Evolutionary conservation across 176 grass and related monocot species (phyloP).

Genomic region (Eragrostis nindensis): DNA sequence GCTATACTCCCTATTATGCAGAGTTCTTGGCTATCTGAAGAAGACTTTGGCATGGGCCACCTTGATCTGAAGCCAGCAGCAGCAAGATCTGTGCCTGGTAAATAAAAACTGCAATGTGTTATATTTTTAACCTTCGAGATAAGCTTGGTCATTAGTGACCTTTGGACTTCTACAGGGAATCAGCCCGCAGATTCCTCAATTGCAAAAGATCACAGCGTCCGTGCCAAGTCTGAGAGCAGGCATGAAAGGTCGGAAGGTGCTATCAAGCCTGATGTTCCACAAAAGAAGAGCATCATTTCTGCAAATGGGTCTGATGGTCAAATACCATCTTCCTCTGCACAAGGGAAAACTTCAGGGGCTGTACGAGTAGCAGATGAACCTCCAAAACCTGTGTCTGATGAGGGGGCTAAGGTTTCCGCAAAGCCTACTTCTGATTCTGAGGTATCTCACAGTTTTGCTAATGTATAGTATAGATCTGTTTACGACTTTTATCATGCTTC

Average conservation of each 20-base stretch:
- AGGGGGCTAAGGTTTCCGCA: constrained; percentile 54
- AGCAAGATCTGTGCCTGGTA: constrained; percentile 72
- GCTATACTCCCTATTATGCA: constrained; percentile 46
- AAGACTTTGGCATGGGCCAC: constrained; percentile 93
- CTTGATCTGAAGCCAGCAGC: constrained; percentile 77
- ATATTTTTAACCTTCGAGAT: constrained; percentile 15
- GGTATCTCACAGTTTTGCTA: constrained; percentile 49
- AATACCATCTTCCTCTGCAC: constrained; percentile 47
- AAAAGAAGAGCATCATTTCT: constrained; percentile 57
- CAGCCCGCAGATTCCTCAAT: constrained; percentile 53
- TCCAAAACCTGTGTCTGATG: constrained; percentile 60
- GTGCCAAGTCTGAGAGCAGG: constrained; percentile 74
- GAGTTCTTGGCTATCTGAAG: constrained; percentile 97
- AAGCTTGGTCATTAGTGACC: constrained; percentile 30
- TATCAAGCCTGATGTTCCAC: constrained; percentile 59
- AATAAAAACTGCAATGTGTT: constrained; percentile 29
- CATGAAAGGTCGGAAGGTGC: constrained; percentile 75
- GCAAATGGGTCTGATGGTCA: constrained; percentile 66
- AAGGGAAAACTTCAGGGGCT: constrained; percentile 60
- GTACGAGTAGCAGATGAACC: constrained; percentile 64
- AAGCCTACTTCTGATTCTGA: constrained; percentile 74
- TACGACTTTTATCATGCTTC: neutral
- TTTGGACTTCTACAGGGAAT: constrained; percentile 61
- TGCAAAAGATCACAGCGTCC: constrained; percentile 61
- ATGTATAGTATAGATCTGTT: neutral